A percentile compares a stretch with the other conserved stretches of the same genome.
phyloP scores from a whole-genome alignment of 2,329 filamentous ascomycete species.

The Berkeleyomyces basicola region DNA sequence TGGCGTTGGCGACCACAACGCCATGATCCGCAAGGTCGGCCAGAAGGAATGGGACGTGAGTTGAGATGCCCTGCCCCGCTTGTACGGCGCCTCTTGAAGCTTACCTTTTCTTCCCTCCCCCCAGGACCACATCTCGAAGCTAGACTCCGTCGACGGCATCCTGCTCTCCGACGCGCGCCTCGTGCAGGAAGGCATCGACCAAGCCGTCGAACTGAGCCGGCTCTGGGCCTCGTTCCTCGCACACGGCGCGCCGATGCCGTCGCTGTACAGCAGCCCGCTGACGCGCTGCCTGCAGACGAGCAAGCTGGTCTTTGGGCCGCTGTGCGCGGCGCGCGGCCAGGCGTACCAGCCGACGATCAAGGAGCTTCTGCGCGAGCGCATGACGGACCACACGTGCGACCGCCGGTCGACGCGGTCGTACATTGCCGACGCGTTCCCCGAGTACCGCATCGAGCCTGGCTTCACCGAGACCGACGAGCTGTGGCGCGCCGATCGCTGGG shows the following conservation, averaged over 20 bases:
- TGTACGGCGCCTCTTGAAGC: background rate
- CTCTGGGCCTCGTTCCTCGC: constrained; percentile 34
- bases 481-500: constrained; percentile 31
- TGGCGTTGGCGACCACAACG: constrained; percentile 34
- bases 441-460: constrained; percentile 34
- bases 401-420: constrained; percentile 30
- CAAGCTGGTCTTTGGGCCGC: constrained; percentile 29
- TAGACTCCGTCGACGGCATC: constrained; percentile 24
- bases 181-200: constrained; percentile 33
- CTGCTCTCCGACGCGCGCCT: constrained; percentile 31
- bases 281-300: constrained; percentile 42
- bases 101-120: background rate
- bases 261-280: constrained; percentile 41
- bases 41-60: constrained; percentile 37
- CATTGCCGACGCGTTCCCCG: constrained; percentile 33
- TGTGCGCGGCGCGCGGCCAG: constrained; percentile 22
- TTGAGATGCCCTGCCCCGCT: background rate
- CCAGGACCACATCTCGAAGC: constrained; percentile 23
- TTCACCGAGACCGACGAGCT: constrained; percentile 39
- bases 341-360: constrained; percentile 37
- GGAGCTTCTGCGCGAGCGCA: constrained; percentile 41
- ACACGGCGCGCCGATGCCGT: constrained; percentile 34
- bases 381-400: constrained; percentile 47
- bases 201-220: constrained; percentile 33
- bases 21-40: constrained; percentile 38